A percentile compares a stretch with the other conserved stretches of the same genome.
These are phyloP conservation scores for Penicillium manginii DNA, from an alignment of 495 filamentous ascomycete species.

Conservation along the genomic window DNA sequence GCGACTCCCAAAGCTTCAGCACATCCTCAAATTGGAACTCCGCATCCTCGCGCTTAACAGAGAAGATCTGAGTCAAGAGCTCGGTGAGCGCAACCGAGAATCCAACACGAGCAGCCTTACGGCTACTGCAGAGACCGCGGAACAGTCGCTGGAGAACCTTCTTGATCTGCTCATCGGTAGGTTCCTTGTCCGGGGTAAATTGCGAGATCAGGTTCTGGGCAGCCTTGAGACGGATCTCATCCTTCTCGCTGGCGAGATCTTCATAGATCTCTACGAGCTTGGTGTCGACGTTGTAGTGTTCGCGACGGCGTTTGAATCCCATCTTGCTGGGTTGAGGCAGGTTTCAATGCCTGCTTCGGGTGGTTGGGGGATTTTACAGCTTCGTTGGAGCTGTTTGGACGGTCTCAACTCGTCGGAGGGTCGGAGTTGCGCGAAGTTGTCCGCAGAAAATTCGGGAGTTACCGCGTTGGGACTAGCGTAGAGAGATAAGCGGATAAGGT, in stretches of 20 bases:
- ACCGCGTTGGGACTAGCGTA: constrained; percentile 27
- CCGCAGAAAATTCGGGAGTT: constrained; percentile 33
- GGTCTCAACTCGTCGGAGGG: not conserved
- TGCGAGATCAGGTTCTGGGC: constrained; percentile 50
- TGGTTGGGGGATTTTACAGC: constrained; percentile 11
- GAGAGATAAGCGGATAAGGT: constrained; percentile 25
- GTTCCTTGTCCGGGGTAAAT: constrained; percentile 47
- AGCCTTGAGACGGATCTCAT: constrained; percentile 54
- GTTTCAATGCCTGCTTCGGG: constrained; percentile 9
- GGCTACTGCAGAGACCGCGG: constrained; percentile 84
- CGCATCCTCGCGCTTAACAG: constrained; percentile 24
- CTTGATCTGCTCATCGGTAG: constrained; percentile 45
- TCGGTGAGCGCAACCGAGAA: constrained; percentile 90
- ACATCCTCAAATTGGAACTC: constrained; percentile 53
- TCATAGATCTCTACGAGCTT: constrained; percentile 60
- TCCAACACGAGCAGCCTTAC: constrained; percentile 87
- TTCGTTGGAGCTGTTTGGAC: constrained; percentile 15
- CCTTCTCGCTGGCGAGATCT: constrained; percentile 56
- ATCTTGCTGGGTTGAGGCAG: constrained; percentile 19
- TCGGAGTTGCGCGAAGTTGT: constrained; percentile 12
- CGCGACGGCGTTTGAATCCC: constrained; percentile 47
- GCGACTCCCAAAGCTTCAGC: constrained; percentile 67
- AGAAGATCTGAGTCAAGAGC: constrained; percentile 64
- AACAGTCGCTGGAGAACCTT: constrained; percentile 67
- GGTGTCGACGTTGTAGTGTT: constrained; percentile 48